These are phyloP conservation scores for Candida frijolesensis DNA, from an alignment of 1,139 yeast genomes.

Conservation along the genomic window DNA sequence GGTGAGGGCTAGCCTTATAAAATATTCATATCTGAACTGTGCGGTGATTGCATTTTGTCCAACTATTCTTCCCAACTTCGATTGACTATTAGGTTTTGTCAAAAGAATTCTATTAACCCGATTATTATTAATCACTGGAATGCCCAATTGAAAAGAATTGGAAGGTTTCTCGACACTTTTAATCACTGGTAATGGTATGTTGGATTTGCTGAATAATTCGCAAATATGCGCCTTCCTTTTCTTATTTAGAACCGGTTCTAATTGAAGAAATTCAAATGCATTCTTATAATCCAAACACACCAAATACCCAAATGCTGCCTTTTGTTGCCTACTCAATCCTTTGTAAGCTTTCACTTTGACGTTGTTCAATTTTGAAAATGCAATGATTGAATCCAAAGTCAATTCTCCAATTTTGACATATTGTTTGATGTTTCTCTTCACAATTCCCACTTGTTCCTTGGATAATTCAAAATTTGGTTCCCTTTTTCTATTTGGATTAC, in stretches of 20 bases:
- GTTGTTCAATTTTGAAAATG: background rate
- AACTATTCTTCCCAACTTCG: background rate
- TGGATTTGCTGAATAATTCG: background rate
- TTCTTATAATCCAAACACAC: background rate
- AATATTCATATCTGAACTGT: slow-evolving; percentile 2
- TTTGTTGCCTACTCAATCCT: background rate
- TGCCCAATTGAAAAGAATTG: slow-evolving; percentile 4
- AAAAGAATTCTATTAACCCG: slow-evolving; percentile 10
- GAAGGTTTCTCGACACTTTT: background rate
- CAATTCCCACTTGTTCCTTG: background rate
- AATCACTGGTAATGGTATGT: slow-evolving; percentile 8
- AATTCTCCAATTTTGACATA: background rate
- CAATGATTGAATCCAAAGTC: background rate
- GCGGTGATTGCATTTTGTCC: slow-evolving; percentile 4
- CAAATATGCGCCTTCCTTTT: background rate
- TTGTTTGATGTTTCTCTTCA: background rate
- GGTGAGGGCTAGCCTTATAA: slow-evolving; percentile 3
- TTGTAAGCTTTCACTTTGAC: background rate
- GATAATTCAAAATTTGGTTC: background rate
- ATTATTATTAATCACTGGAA: slow-evolving; percentile 9
- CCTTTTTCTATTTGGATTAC: background rate
- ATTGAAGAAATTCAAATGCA: background rate
- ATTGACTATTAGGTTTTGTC: background rate
- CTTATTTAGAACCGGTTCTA: background rate
- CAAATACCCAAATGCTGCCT: slow-evolving; percentile 2